phyloP scores from a whole-genome alignment of 2,329 filamentous ascomycete genomes.

The Ceratocystis ficicola region DNA sequence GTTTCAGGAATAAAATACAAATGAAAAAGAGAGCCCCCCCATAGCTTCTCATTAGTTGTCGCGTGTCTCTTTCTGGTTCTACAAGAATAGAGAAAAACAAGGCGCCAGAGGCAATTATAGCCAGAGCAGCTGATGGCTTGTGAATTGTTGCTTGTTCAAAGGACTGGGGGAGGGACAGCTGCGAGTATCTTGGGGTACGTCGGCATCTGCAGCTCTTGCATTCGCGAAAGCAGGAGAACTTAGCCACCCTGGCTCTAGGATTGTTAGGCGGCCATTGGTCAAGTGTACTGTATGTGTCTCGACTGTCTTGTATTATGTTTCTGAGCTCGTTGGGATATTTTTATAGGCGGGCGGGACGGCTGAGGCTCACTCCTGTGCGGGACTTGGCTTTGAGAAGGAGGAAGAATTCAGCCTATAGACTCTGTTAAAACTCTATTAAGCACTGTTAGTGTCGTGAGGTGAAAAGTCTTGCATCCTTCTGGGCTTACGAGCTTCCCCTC shows the following conservation, averaged over 20 bases:
- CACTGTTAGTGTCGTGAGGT: no score
- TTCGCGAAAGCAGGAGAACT: conserved; percentile 17
- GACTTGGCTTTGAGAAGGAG: no score
- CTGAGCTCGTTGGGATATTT: background rate
- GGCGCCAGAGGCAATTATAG: background rate
- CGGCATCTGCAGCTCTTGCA: conserved; percentile 8
- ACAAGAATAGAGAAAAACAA: background rate
- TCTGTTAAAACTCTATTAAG: no score
- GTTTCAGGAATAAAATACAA: no score
- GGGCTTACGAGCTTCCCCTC: background rate
- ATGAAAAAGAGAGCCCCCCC: no score
- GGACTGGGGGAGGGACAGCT: background rate
- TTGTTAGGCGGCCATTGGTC: conserved; percentile 1
- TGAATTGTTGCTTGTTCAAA: no score
- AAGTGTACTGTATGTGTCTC: background rate
- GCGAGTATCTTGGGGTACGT: background rate
- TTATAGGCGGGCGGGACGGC: no score
- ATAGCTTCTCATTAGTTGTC: no score
- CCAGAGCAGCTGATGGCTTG: background rate
- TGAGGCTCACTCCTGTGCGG: no score
- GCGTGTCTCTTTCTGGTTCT: no score
- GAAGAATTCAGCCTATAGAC: no score
- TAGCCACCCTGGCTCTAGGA: background rate
- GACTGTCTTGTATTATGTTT: background rate
- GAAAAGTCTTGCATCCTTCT: no score